These are phyloP conservation scores for Salix suchowensis DNA, from an alignment of 345 rosid species.

Conservation along the genomic window DNA sequence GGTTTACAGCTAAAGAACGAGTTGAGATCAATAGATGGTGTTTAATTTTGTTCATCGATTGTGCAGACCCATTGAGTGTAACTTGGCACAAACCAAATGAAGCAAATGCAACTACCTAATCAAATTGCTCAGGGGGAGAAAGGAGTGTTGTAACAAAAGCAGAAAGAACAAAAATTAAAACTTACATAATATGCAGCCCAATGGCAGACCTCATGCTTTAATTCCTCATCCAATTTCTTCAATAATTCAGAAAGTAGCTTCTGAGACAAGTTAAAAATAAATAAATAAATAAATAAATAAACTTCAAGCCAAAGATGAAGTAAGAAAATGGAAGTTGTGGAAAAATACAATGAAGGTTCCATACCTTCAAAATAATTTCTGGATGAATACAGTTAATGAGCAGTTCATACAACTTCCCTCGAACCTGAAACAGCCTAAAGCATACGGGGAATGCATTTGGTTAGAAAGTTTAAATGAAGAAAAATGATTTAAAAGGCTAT, in stretches of 20 bases:
- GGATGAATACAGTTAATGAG: constrained; percentile 89
- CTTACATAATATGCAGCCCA: constrained; percentile 99
- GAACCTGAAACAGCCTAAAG: constrained; percentile 63
- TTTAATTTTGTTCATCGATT: not conserved
- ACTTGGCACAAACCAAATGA: not conserved
- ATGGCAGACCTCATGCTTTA: constrained; percentile 92
- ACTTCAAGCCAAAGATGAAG: constrained; percentile 4
- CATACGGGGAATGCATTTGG: constrained; percentile 4
- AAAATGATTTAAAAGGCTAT: no score
- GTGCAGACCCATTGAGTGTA: not conserved
- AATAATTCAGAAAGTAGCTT: constrained; percentile 72
- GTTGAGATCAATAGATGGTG: not conserved
- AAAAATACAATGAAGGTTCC: not conserved
- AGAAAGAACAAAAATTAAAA: not conserved
- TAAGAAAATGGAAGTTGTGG: not conserved
- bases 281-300: not conserved
- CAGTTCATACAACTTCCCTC: constrained; percentile 87
- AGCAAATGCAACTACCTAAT: not conserved
- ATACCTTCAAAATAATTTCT: constrained; percentile 75
- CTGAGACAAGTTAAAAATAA: constrained; percentile 40
- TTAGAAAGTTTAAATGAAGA: constrained; percentile 12
- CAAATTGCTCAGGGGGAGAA: not conserved
- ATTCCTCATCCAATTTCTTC: constrained; percentile 85
- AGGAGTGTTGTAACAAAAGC: constrained; percentile 1
- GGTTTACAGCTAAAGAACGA: not conserved